Conservation (phyloP, 306 rosid species). For the Cicer pinnatifidum region DNA sequence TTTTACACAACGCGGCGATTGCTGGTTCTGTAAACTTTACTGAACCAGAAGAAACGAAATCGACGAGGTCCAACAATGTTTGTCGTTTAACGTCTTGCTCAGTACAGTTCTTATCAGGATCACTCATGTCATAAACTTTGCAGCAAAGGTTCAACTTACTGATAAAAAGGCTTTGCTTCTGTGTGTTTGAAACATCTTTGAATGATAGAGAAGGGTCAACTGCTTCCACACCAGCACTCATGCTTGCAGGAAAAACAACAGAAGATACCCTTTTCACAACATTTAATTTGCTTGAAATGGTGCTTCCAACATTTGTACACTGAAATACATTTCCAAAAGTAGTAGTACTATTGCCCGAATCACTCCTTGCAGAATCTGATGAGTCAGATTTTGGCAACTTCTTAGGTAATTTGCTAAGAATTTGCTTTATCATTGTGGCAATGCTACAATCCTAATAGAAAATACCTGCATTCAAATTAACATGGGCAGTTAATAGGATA, state of each 20-base stretch:
- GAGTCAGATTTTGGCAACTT: constrained; percentile 79
- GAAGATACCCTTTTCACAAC: constrained; percentile 97
- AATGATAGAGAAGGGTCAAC: constrained; percentile 87
- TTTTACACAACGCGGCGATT: constrained; percentile 82
- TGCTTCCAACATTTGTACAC: constrained; percentile 91
- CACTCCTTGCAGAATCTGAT: constrained; percentile 66
- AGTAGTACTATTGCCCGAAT: constrained; percentile 62
- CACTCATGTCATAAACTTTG: constrained; percentile 66
- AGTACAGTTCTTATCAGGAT: constrained; percentile 59
- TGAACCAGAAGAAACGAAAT: constrained; percentile 88
- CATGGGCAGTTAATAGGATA: constrained; percentile 33
- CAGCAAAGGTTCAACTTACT: constrained; percentile 92
- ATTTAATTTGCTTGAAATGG: constrained; percentile 91
- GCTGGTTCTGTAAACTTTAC: constrained; percentile 88
- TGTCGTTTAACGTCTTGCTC: constrained; percentile 89
- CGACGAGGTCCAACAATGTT: constrained; percentile 78
- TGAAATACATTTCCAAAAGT: constrained; percentile 85
- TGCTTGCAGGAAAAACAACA: constrained; percentile 92
- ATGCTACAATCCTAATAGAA: constrained; percentile 41
- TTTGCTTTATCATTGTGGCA: constrained; percentile 88
- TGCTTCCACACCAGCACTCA: constrained; percentile 75
- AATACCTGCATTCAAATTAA: constrained; percentile 51
- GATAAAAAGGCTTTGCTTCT: constrained; percentile 81
- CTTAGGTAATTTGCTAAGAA: constrained; percentile 84
- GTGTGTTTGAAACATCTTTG: constrained; percentile 90